Evolutionary conservation across 441 rosid species (phyloP).

Genomic region (Pelargonium citronellum): DNA sequence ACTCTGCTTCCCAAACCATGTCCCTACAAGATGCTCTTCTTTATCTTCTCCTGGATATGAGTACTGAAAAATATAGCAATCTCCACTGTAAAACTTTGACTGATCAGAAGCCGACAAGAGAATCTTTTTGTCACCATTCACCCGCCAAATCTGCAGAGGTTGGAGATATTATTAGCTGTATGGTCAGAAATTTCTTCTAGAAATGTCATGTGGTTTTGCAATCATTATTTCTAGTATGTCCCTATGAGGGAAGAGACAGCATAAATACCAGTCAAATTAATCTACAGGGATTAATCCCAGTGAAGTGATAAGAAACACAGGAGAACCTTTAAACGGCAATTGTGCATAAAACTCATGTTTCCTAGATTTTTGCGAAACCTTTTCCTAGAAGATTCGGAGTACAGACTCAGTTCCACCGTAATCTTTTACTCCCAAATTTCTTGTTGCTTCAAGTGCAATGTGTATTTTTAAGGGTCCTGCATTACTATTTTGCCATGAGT

Average conservation of each 20-base stretch:
- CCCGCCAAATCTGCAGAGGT: constrained; percentile 68
- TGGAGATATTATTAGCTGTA: background rate
- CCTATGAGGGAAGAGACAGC: background rate
- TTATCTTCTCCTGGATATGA: constrained; percentile 87
- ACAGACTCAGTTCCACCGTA: background rate
- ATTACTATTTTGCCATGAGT: background rate
- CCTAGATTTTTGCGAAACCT: background rate
- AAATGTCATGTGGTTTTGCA: background rate
- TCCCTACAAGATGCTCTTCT: constrained; percentile 82
- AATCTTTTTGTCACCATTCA: constrained; percentile 78
- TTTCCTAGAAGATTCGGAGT: background rate
- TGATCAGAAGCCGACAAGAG: constrained; percentile 68
- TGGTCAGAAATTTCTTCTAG: constrained; percentile 15
- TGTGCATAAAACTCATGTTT: background rate
- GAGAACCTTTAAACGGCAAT: background rate
- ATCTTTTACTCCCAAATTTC: background rate
- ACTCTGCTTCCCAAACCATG: constrained; percentile 90
- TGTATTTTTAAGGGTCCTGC: background rate
- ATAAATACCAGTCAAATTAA: background rate
- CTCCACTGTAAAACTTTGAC: constrained; percentile 93
- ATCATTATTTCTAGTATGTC: background rate
- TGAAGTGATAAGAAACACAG: background rate
- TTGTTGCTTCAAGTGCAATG: background rate
- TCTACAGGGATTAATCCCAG: background rate
- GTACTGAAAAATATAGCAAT: constrained; percentile 87